Base-by-base conservation (phyloP, 2,329 filamentous ascomycete species). In the Colletotrichum caudatum region DNA sequence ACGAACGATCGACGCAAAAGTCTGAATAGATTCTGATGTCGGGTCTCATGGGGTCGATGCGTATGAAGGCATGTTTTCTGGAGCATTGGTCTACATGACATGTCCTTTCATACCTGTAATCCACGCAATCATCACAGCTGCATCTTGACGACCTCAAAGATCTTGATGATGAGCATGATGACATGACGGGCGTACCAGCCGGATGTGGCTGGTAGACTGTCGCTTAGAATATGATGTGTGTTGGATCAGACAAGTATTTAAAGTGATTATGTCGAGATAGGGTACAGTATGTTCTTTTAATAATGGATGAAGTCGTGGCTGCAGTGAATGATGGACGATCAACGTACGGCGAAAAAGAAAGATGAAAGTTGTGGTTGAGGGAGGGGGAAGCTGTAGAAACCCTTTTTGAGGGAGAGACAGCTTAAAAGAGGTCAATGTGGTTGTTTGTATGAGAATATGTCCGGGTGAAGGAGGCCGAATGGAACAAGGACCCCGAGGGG, bases 401-500 rank as follows among this genome's bases (percentile, higher is more conserved):
- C 37, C 26, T n/a, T 61, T 69, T 29, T 66, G 58, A 58, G 66
- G 26, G 51, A 46, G 51, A 37, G 33, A 29, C 46, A 44, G 26
- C 26, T 51, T 37, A 33, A 48, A 64, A 39, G 39, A 64, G 60
- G 65, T 63, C 41, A 64, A 59, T 26, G 59, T 72, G 66, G 54
- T 59, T 71, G 66, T n/a, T 48, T 69, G 66, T 46, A 51, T 35
- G 60, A 44, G 54, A 69, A 54, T 60, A 69, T 41, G 69, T 51
- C 54, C 66, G 60, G 60, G 23, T 72, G 59, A 64, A 69, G 54
- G 65, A 60, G 64, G 41, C 69, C 46, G 60, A 60, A 59, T 69
- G 69, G 60, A 54, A 72, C 69, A 72, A 69, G 66, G 69, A 48
- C 69, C 69, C 54, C 56, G 60, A 56, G 66, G 64, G 69, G 50